Percentiles rank a stretch among this genome's conserved stretches.
phyloP scores from a whole-genome alignment of 2,329 filamentous ascomycete species.

The Calonectria pseudoturangicola region DNA sequence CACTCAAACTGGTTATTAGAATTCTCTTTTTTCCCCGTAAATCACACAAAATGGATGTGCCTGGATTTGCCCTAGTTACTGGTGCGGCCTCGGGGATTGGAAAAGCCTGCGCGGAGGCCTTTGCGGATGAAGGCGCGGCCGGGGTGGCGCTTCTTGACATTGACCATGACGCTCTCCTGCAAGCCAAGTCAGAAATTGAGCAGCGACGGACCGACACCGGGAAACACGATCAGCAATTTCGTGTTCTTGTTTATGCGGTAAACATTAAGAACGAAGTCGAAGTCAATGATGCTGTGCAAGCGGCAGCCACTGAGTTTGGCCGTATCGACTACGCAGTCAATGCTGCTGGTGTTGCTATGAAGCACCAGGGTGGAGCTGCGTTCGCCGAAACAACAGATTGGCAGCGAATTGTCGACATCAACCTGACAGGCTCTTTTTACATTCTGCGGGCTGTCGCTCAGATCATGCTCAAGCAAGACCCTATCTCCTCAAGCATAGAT shows the following conservation, averaged over 20 bases:
- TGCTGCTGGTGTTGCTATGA: slow-evolving; percentile 62
- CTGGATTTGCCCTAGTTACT: slow-evolving; percentile 57
- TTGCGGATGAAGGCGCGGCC: slow-evolving; percentile 54
- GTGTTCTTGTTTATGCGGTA: slow-evolving; percentile 36
- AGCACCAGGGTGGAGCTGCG: slow-evolving; percentile 60
- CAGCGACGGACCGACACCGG: not conserved
- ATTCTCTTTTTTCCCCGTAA: no score
- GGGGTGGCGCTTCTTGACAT: slow-evolving; percentile 56
- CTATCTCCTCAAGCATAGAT: slow-evolving; percentile 60
- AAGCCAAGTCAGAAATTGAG: slow-evolving; percentile 50
- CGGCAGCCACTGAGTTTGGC: slow-evolving; percentile 57
- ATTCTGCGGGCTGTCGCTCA: slow-evolving; percentile 61
- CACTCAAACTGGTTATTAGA: not conserved
- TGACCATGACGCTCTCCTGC: slow-evolving; percentile 43
- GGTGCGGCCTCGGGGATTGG: slow-evolving; percentile 59
- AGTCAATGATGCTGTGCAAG: slow-evolving; percentile 50
- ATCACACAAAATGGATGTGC: slow-evolving; percentile 49
- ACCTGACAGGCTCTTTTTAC: slow-evolving; percentile 65
- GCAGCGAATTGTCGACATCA: slow-evolving; percentile 64
- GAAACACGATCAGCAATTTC: not conserved
- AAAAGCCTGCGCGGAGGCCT: slow-evolving; percentile 54
- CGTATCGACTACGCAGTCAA: slow-evolving; percentile 65
- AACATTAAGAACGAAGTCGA: slow-evolving; percentile 57
- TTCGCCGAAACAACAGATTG: slow-evolving; percentile 61
- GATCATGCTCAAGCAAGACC: slow-evolving; percentile 66